Base-by-base conservation (phyloP, 1,284 basidiomycete species). In the Boletus calvinii region DNA sequence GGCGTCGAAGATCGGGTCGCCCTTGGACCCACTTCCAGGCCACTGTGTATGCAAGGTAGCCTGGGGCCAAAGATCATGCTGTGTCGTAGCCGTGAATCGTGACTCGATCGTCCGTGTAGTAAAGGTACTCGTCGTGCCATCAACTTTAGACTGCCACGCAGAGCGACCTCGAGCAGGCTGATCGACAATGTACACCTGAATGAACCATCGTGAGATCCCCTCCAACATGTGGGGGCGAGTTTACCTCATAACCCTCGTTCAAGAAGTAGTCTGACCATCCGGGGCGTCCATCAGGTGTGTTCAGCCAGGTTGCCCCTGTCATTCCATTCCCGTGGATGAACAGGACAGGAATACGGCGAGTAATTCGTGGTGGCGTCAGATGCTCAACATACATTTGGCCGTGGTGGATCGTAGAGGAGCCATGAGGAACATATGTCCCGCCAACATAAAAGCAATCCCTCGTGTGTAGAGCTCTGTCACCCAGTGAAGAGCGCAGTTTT, bases 181-280 rank as follows among this genome's bases (percentile, higher is more conserved):
- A 53, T 80, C 79, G n/a, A 79, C 66, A 20, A 80, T 67, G 55
- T 77, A 80, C 6, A 80, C 56, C 79, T 80, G 40, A 17, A 50
- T 17, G 10, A 22, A 48, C 10, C 9, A 35, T 31, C 36, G 10
- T 54, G 35, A 59, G 26, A 24, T 47, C 17, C 32, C 15, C 41
- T 39, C 24, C 17, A 29, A 38, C 22, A 15, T 35, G 24, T 11
- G 3, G 11, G 22, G 17, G n/a, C 6, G 15, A 52, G 52, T 45
- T 49, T 49, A 75, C 74, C 63, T 79, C 76, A 51, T 76, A 79
- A 30, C 76, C 78, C 52, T 74, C 56, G 40, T 66, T 62, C 54
- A 79, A 60, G 53, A 79, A 77, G 59, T 74, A 77, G 59, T 79
- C 77, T 17, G 74, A 74, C 78, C 77, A 79, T 24, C 78, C 77